A percentile compares a stretch with the other conserved stretches of the same genome.
phyloP scores from a whole-genome alignment of 2,329 filamentous ascomycete species.

The Sporothrix brasiliensis region DNA sequence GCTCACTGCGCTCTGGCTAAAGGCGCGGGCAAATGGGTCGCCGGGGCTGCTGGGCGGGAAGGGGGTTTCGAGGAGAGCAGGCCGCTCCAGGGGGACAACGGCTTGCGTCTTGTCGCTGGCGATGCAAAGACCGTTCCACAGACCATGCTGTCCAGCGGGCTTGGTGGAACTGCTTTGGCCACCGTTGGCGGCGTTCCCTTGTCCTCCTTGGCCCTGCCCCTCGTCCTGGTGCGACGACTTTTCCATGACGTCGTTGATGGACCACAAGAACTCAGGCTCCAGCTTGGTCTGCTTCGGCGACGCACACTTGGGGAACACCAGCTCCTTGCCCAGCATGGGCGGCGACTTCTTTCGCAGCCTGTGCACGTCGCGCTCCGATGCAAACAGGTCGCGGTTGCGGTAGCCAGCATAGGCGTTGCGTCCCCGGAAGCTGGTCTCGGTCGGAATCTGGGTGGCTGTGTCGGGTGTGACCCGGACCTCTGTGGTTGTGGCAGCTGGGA shows the following conservation, averaged over 20 bases:
- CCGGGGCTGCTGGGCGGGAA: slow-evolving; percentile 47
- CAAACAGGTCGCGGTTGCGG: slow-evolving; percentile 54
- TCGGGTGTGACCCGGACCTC: slow-evolving; percentile 3
- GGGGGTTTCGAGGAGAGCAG: slow-evolving; percentile 57
- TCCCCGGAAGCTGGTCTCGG: slow-evolving; percentile 49
- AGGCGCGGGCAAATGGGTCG: slow-evolving; percentile 51
- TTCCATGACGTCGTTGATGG: slow-evolving; percentile 51
- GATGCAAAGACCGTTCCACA: slow-evolving; percentile 78
- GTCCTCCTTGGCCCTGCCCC: neutral
- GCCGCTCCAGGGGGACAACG: slow-evolving; percentile 51
- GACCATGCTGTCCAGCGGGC: slow-evolving; percentile 52
- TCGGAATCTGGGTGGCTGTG: slow-evolving; percentile 41
- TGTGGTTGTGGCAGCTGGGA: neutral
- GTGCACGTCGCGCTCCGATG: slow-evolving; percentile 48
- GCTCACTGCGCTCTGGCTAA: slow-evolving; percentile 39
- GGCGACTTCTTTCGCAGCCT: slow-evolving; percentile 62
- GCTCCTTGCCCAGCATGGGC: slow-evolving; percentile 83
- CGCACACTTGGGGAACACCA: slow-evolving; percentile 77
- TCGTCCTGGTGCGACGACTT: slow-evolving; percentile 55
- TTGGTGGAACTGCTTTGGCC: neutral
- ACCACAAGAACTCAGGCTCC: slow-evolving; percentile 71
- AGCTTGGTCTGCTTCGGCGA: slow-evolving; percentile 85
- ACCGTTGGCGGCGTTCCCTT: no score
- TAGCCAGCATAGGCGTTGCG: slow-evolving; percentile 50
- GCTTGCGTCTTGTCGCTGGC: slow-evolving; percentile 43